Evolutionary conservation across 1,284 basidiomycete species (phyloP).

Genomic region (Cutaneotrichosporon sp.): DNA sequence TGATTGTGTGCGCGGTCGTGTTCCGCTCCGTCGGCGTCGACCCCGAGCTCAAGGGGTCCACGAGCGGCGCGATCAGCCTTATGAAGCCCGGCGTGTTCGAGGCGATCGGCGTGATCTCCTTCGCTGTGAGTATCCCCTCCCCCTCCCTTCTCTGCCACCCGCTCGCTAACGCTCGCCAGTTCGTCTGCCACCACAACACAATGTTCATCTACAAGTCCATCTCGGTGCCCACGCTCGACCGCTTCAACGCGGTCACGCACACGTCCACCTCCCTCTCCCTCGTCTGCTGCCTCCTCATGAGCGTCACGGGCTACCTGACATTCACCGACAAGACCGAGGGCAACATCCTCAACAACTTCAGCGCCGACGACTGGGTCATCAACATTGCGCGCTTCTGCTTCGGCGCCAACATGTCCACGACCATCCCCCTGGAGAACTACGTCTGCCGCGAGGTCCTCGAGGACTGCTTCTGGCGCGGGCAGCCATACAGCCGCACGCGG

Average conservation of each 20-base stretch:
- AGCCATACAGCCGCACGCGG: conserved; percentile 73
- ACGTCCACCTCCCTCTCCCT: conserved; percentile 81
- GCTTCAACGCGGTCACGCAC: conserved; percentile 92
- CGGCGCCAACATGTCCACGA: conserved; percentile 98
- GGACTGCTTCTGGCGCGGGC: conserved; percentile 86
- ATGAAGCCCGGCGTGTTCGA: conserved; percentile 78
- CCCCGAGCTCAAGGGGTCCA: conserved; percentile 68
- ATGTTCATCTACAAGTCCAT: conserved; percentile 93
- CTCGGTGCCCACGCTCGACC: conserved; percentile 79
- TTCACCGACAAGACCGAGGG: conserved; percentile 95
- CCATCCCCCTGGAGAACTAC: conserved; percentile 54
- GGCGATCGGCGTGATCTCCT: conserved; percentile 92
- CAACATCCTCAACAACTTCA: conserved; percentile 92
- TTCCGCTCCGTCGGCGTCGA: conserved; percentile 82
- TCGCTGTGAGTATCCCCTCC: conserved; percentile 60
- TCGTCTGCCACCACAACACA: conserved; percentile 89
- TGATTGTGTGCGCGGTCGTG: conserved; percentile 87
- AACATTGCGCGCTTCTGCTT: conserved; percentile 95
- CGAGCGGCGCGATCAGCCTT: conserved; percentile 66
- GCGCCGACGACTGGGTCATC: conserved; percentile 73
- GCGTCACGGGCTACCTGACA: conserved; percentile 85
- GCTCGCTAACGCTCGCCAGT: conserved; percentile 32
- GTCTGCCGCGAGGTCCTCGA: conserved; percentile 71
- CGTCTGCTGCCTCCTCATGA: conserved; percentile 77
- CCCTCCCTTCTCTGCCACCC: too few species aligned